Conservation (phyloP, 1,139 yeast species). For the Spencermartinsiella ligniputridi region DNA sequence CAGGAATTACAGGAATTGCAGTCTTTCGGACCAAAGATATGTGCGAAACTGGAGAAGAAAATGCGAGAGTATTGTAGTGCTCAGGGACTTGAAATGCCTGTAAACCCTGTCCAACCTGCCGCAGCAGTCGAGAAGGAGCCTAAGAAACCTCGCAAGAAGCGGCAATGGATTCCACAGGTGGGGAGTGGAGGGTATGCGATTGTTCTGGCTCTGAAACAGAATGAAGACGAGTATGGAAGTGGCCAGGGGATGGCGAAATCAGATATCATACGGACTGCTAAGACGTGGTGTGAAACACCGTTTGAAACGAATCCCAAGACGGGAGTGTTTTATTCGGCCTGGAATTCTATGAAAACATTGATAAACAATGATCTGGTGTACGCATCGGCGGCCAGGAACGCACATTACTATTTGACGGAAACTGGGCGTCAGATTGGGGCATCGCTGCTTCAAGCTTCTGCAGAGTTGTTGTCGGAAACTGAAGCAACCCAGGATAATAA, state of each 20-base stretch:
- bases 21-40: conserved; percentile 61
- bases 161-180: conserved; percentile 65
- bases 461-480: not conserved
- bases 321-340: conserved; percentile 58
- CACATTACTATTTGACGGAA: conserved; percentile 70
- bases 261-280: conserved; percentile 53
- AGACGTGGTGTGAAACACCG: conserved; percentile 59
- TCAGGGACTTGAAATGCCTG: conserved; percentile 41
- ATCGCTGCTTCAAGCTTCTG: conserved; percentile 43
- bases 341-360: conserved; percentile 68
- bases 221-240: conserved; percentile 40
- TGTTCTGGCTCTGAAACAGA: conserved; percentile 54
- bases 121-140: conserved; percentile 2
- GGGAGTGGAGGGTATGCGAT: conserved; percentile 89
- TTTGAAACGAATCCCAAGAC: conserved; percentile 41
- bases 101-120: conserved; percentile 12
- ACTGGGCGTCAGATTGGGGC: conserved; percentile 64
- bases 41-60: conserved; percentile 41
- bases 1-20: conserved; percentile 48
- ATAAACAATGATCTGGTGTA: conserved; percentile 59
- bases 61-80: conserved; percentile 46
- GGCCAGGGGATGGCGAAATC: conserved; percentile 48
- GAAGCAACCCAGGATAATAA: not conserved
- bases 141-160: not conserved
- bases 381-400: conserved; percentile 43